Conservation (phyloP, 306 rosid genomes). For the Fragaria ananassa region DNA sequence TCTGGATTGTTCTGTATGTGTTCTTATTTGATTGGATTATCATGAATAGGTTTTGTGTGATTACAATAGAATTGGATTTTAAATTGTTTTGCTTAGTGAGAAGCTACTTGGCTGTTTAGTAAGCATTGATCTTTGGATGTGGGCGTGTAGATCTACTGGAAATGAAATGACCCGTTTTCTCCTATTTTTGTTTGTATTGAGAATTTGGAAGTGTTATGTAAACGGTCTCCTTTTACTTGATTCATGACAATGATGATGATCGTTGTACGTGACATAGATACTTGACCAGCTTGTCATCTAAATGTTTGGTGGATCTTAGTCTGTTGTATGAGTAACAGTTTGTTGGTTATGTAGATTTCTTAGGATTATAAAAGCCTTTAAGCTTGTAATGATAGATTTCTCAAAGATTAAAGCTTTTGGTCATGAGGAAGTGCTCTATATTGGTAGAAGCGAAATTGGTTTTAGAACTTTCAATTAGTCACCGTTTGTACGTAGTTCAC, state of each 20-base stretch:
- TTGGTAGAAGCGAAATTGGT: not conserved
- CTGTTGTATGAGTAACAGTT: not conserved
- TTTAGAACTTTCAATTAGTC: not conserved
- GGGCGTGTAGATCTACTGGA: conserved; percentile 13
- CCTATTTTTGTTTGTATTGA: not conserved
- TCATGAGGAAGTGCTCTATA: not conserved
- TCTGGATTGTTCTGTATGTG: conserved; percentile 5
- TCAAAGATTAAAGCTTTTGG: not conserved
- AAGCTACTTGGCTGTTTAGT: conserved; percentile 7
- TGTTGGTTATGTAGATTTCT: not conserved
- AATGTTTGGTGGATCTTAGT: not conserved
- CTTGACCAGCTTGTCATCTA: not conserved
- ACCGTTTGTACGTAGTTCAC: not conserved
- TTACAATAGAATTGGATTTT: not conserved
- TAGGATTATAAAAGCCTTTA: not conserved
- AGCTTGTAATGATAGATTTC: not conserved
- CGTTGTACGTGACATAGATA: not conserved
- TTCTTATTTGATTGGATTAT: conserved; percentile 22
- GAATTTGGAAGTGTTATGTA: not conserved
- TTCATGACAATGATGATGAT: not conserved
- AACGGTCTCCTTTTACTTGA: not conserved
- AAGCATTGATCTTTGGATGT: conserved; percentile 10
- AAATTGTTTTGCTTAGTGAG: not conserved
- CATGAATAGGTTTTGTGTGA: not conserved
- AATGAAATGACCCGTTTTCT: not conserved